Conservation (phyloP, 2,329 filamentous ascomycete genomes). For the Colletotrichum cordylinicola region DNA sequence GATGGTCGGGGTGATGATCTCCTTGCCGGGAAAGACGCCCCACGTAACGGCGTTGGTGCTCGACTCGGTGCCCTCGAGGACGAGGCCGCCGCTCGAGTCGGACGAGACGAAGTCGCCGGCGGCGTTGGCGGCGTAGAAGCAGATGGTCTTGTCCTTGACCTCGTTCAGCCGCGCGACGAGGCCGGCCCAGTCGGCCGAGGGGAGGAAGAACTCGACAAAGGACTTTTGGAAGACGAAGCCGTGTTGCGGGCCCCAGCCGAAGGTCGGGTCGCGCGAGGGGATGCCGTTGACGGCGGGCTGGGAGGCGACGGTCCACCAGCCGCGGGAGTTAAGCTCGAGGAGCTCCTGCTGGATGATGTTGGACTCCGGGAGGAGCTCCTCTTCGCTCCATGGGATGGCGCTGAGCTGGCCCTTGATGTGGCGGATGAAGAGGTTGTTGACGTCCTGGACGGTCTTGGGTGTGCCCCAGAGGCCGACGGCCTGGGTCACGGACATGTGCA, state of each 20-base stretch:
- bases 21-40: conserved; percentile 94
- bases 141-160: conserved; percentile 67
- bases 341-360: conserved; percentile 79
- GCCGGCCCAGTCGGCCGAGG: conserved; percentile 71
- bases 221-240: conserved; percentile 98
- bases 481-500: conserved; percentile 87
- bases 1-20: conserved; percentile 95
- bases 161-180: conserved; percentile 63
- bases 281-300: conserved; percentile 93
- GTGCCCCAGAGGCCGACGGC: conserved; percentile 87
- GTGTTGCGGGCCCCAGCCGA: conserved; percentile 91
- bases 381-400: conserved; percentile 93
- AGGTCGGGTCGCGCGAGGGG: conserved; percentile 75
- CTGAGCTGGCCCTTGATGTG: conserved; percentile 81
- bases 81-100: conserved; percentile 49
- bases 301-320: conserved; percentile 96
- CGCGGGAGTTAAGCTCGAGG: conserved; percentile 75
- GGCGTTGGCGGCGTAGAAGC: conserved; percentile 86
- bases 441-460: conserved; percentile 72
- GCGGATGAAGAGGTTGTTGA: conserved; percentile 79
- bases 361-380: conserved; percentile 84
- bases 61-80: conserved; percentile 38
- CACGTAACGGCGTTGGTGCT: conserved; percentile 95
- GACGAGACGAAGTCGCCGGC: conserved; percentile 80
- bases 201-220: conserved; percentile 95